These are phyloP conservation scores for Geranomyces variabilis DNA, from an alignment of 192 early-diverging fungal species.

Conservation along the genomic window DNA sequence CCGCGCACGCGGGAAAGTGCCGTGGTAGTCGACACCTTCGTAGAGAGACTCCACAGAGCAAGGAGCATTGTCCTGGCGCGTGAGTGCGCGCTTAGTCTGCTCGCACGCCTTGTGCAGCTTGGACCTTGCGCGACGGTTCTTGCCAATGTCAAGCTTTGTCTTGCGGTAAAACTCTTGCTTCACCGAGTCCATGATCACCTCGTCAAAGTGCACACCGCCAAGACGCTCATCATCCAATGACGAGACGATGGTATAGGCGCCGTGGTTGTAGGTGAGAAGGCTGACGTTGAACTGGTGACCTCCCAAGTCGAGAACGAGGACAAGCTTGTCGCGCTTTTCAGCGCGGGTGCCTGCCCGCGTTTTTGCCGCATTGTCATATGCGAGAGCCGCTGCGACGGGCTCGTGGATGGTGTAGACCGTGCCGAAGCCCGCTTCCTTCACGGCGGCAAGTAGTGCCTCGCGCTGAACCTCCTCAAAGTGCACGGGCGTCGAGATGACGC, in stretches of 20 bases:
- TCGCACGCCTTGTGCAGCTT: slow-evolving; percentile 87
- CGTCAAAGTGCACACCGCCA: slow-evolving; percentile 86
- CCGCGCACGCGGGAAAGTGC: slow-evolving; percentile 77
- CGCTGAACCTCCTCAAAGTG: slow-evolving; percentile 78
- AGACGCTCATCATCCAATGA: slow-evolving; percentile 77
- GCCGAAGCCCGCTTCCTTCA: slow-evolving; percentile 77
- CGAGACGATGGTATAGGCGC: slow-evolving; percentile 78
- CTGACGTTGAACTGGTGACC: slow-evolving; percentile 83
- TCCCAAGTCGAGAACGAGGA: slow-evolving; percentile 89
- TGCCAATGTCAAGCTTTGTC: slow-evolving; percentile 74
- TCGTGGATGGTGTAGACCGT: slow-evolving; percentile 84
- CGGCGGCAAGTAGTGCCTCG: slow-evolving; percentile 65
- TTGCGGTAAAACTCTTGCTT: slow-evolving; percentile 87
- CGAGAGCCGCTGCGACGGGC: slow-evolving; percentile 86
- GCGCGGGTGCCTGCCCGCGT: slow-evolving; percentile 48
- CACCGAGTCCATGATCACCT: slow-evolving; percentile 79
- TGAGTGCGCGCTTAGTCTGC: slow-evolving; percentile 88
- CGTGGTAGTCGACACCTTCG: slow-evolving; percentile 90
- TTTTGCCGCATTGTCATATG: slow-evolving; percentile 64
- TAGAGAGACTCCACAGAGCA: slow-evolving; percentile 92
- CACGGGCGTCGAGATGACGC: slow-evolving; percentile 85
- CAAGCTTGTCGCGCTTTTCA: slow-evolving; percentile 66
- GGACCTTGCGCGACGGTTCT: slow-evolving; percentile 74
- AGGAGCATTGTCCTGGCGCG: slow-evolving; percentile 76
- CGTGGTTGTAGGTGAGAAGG: slow-evolving; percentile 76